phyloP scores from a whole-genome alignment of 768 basidiomycete genomes.

The Leccinum incarnatum region DNA sequence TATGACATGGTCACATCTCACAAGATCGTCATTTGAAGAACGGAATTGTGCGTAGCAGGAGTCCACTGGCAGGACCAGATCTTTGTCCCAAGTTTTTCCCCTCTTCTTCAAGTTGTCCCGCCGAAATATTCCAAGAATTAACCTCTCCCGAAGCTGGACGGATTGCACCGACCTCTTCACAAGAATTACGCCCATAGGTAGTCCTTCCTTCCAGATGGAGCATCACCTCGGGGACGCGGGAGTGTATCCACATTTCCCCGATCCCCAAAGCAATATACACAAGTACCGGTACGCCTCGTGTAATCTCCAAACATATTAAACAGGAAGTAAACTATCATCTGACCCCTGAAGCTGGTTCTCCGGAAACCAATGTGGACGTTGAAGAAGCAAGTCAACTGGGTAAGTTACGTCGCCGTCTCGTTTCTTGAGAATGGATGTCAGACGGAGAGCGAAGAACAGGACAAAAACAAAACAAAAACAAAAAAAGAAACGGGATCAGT shows the following conservation, averaged over 20 bases:
- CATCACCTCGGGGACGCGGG: slow-evolving; percentile 32
- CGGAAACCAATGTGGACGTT: slow-evolving; percentile 10
- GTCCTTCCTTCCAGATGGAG: slow-evolving; percentile 23
- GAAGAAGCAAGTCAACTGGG: slow-evolving; percentile 18
- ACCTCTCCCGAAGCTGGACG: neutral
- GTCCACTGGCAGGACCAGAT: neutral
- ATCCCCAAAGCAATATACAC: slow-evolving; percentile 10
- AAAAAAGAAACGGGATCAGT: neutral
- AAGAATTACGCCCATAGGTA: slow-evolving; percentile 13
- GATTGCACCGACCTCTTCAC: slow-evolving; percentile 3
- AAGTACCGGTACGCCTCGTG: slow-evolving; percentile 17
- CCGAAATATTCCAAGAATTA: neutral
- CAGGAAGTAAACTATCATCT: slow-evolving; percentile 14
- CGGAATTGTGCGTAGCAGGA: neutral
- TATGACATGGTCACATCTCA: neutral
- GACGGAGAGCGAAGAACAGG: slow-evolving; percentile 2
- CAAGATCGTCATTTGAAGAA: neutral
- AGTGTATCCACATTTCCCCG: slow-evolving; percentile 20
- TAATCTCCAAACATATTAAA: slow-evolving; percentile 8
- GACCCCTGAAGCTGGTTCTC: slow-evolving; percentile 7
- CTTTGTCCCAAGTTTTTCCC: neutral
- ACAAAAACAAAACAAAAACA: slow-evolving; percentile 7
- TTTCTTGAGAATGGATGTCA: slow-evolving; percentile 18
- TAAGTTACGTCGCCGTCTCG: slow-evolving; percentile 9
- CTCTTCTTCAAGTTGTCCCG: neutral